Conservation (phyloP, 768 basidiomycete species). For the Lentinus tigrinus region DNA sequence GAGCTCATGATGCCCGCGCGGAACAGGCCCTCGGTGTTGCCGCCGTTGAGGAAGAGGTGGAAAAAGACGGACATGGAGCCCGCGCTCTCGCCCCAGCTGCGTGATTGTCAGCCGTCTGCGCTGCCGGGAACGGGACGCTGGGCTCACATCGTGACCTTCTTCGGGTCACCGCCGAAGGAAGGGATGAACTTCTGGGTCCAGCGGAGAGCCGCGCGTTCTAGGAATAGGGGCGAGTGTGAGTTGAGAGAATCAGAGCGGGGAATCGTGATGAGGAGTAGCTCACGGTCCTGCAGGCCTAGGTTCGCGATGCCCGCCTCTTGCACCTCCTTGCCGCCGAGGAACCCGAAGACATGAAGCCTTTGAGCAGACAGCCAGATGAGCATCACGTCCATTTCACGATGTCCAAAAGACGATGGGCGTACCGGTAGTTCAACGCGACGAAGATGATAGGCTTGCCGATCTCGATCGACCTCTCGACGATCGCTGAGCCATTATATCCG, state of each 20-base stretch:
- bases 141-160: constrained; percentile 41
- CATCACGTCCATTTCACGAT: neutral
- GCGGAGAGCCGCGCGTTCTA: constrained; percentile 30
- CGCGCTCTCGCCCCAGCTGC: constrained; percentile 34
- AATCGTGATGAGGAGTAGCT: neutral
- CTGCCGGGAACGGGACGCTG: constrained; percentile 14
- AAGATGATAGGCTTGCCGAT: constrained; percentile 46
- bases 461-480: constrained; percentile 35
- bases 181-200: constrained; percentile 41
- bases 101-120: neutral
- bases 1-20: constrained; percentile 38
- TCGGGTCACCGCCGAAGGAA: constrained; percentile 42
- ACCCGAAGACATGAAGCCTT: constrained; percentile 28
- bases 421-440: constrained; percentile 51
- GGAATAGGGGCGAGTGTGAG: no score
- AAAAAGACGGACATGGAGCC: constrained; percentile 32
- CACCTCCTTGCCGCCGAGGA: constrained; percentile 39
- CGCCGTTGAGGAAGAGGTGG: constrained; percentile 27
- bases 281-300: constrained; percentile 49
- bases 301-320: constrained; percentile 39
- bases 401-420: neutral
- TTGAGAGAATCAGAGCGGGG: no score
- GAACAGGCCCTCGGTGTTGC: constrained; percentile 23
- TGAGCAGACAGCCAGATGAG: neutral
- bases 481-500: neutral